A percentile compares a stretch with the other conserved stretches of the same genome.
phyloP scores from a whole-genome alignment of 2,329 filamentous ascomycete species.

The Rhynchosporium agropyri region DNA sequence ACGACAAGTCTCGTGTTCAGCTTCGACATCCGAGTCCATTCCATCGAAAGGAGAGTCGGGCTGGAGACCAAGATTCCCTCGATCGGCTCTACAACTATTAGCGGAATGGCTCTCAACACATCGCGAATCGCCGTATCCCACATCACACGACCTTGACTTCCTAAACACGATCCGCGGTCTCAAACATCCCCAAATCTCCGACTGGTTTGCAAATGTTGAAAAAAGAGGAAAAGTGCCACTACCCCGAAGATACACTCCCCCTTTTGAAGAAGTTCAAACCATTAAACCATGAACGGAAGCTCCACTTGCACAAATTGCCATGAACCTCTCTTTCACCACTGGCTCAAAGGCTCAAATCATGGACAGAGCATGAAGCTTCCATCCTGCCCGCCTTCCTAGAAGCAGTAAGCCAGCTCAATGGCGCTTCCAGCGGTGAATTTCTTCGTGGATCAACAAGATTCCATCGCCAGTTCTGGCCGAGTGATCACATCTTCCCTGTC shows the following conservation, averaged over 20 bases:
- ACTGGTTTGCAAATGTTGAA: constrained; percentile 4
- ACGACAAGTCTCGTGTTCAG: background rate
- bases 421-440: background rate
- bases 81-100: background rate
- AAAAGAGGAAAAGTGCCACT: constrained; percentile 4
- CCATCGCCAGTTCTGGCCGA: constrained; percentile 7
- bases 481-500: background rate
- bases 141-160: background rate
- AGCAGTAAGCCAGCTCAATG: constrained; percentile 1
- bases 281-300: no score
- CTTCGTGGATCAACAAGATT: constrained; percentile 3
- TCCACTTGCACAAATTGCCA: no score
- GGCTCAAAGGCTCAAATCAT: constrained; percentile 1
- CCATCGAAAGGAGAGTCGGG: background rate
- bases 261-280: no score
- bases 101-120: background rate
- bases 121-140: constrained; percentile 3
- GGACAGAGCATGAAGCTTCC: background rate
- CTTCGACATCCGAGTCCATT: background rate
- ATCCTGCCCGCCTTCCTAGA: constrained; percentile 1
- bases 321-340: constrained; percentile 7
- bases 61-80: background rate
- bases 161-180: background rate
- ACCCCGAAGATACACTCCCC: background rate
- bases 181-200: constrained; percentile 4